Conservation (phyloP, 2,329 filamentous ascomycete genomes). For the Colletotrichum brevisporum region DNA sequence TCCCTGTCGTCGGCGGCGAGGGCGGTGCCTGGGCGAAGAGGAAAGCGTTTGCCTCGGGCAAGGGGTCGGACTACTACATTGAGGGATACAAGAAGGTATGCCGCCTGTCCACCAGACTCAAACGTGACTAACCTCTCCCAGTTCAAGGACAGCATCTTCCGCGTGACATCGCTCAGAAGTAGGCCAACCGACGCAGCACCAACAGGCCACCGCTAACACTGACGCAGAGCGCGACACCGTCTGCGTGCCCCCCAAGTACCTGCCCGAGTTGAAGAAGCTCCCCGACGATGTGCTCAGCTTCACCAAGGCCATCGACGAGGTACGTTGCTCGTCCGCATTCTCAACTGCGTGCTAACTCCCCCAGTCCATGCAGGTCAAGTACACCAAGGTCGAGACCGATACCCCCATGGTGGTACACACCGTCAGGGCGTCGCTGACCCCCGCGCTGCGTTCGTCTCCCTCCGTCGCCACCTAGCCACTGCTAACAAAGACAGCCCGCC, state of each 20-base stretch:
- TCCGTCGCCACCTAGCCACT: too few relatives aligned
- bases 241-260: constrained; percentile 49
- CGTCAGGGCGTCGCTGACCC: constrained; percentile 51
- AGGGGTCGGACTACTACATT: constrained; percentile 17
- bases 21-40: constrained; percentile 9
- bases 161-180: constrained; percentile 46
- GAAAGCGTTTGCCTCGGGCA: constrained; percentile 12
- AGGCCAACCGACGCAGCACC: not conserved
- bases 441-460: constrained; percentile 46
- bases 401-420: constrained; percentile 46
- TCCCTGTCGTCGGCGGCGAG: constrained; percentile 20
- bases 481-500: constrained; percentile 43
- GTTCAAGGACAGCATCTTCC: constrained; percentile 51
- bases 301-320: constrained; percentile 45
- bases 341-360: not conserved
- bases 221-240: constrained; percentile 44
- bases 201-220: not conserved
- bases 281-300: constrained; percentile 51
- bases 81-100: constrained; percentile 32
- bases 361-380: constrained; percentile 50
- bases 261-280: constrained; percentile 49
- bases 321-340: constrained; percentile 1
- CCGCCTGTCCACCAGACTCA: not conserved
- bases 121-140: constrained; percentile 15
- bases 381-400: constrained; percentile 49